Percentiles rank a stretch among this genome's conserved stretches.
Conservation (phyloP, 495 filamentous ascomycete species). For the Elasticomyces elasticus region DNA sequence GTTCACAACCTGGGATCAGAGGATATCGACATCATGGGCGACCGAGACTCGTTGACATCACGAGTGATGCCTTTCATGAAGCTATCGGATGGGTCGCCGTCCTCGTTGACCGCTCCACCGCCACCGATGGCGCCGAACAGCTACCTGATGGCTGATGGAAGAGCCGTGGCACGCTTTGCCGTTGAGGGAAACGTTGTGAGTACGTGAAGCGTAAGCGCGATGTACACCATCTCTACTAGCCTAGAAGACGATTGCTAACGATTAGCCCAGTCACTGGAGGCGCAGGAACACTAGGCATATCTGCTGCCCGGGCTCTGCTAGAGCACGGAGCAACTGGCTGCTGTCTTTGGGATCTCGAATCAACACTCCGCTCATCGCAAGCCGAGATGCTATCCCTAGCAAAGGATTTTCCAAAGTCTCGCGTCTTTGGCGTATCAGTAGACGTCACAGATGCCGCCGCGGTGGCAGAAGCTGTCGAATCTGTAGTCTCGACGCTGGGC, state of each 20-base stretch:
- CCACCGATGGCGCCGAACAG: constrained; percentile 33
- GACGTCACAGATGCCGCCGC: constrained; percentile 45
- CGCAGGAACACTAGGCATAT: constrained; percentile 55
- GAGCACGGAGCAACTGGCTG: constrained; percentile 57
- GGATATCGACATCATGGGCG: constrained; percentile 1
- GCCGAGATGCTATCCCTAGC: constrained; percentile 36
- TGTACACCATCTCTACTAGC: not conserved
- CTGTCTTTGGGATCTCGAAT: constrained; percentile 53
- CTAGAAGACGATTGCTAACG: constrained; percentile 10
- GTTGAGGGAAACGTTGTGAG: constrained; percentile 54
- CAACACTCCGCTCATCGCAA: constrained; percentile 31
- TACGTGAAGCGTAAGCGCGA: constrained; percentile 22
- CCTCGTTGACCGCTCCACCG: constrained; percentile 41
- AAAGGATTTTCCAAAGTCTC: constrained; percentile 44
- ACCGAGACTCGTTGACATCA: constrained; percentile 27
- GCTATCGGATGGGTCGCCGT: constrained; percentile 41
- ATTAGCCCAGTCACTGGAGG: constrained; percentile 50
- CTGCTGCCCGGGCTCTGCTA: constrained; percentile 52
- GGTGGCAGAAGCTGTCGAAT: constrained; percentile 36
- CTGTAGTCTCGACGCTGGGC: constrained; percentile 37
- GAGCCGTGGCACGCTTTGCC: constrained; percentile 48
- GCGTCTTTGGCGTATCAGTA: constrained; percentile 39
- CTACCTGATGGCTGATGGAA: constrained; percentile 36
- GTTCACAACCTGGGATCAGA: not conserved
- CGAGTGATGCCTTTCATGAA: constrained; percentile 47